Percentiles rank a stretch among this genome's conserved stretches.
These are phyloP conservation scores for Colletotrichum cordylinicola DNA, from an alignment of 2,329 filamentous ascomycete species.

Conservation along the genomic window DNA sequence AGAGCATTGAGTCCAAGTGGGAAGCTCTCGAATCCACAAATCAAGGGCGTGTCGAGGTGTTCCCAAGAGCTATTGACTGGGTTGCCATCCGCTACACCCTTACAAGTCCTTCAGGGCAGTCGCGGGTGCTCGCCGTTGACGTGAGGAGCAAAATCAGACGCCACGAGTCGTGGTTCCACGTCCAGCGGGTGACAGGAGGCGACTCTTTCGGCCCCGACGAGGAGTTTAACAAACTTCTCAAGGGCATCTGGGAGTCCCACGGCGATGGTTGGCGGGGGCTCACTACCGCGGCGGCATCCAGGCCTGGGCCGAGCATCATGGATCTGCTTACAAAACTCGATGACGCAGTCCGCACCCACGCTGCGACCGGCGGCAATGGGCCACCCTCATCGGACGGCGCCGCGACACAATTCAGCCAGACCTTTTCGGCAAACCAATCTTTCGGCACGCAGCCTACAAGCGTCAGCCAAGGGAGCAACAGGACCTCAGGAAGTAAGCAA, in stretches of 20 bases:
- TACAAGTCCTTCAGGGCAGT: constrained; percentile 27
- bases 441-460: constrained; percentile 20
- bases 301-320: constrained; percentile 43
- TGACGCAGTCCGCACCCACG: constrained; percentile 46
- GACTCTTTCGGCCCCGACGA: constrained; percentile 30
- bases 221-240: constrained; percentile 44
- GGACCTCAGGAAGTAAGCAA: constrained; percentile 14
- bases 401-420: constrained; percentile 20
- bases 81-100: constrained; percentile 61
- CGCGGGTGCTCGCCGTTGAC: constrained; percentile 52
- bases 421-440: constrained; percentile 14
- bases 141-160: constrained; percentile 55
- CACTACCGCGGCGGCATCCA: constrained; percentile 50
- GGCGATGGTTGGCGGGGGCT: constrained; percentile 56
- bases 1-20: constrained; percentile 64
- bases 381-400: constrained; percentile 1
- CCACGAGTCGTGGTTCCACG: constrained; percentile 57
- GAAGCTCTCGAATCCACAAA: constrained; percentile 43
- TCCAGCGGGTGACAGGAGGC: constrained; percentile 40
- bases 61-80: constrained; percentile 62
- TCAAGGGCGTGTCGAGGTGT: constrained; percentile 55
- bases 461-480: constrained; percentile 13
- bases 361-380: constrained; percentile 25
- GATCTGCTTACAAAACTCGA: constrained; percentile 55
- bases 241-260: constrained; percentile 49